Conservation (phyloP, 1,139 yeast genomes). For the Protomyces pachydermus region DNA sequence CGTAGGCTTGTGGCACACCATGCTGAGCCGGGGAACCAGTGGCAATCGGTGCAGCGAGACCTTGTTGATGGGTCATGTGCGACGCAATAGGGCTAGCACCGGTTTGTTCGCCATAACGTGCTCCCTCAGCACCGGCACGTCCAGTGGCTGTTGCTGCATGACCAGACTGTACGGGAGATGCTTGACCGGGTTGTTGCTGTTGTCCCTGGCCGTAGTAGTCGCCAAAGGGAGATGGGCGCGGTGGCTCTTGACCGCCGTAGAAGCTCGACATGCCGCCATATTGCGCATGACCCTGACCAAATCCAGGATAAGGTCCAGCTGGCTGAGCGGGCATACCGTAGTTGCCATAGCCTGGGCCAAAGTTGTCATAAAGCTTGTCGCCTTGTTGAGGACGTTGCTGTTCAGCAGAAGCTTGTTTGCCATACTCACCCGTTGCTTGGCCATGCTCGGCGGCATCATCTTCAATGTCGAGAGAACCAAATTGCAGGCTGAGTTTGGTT, state of each 20-base stretch:
- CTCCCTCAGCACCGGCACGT: not conserved
- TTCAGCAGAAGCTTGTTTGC: not conserved
- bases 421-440: not conserved
- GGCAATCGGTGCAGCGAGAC: constrained; percentile 9
- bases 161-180: not conserved
- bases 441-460: constrained; percentile 13
- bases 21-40: constrained; percentile 16
- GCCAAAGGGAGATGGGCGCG: constrained; percentile 16
- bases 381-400: constrained; percentile 5
- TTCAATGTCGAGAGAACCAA: constrained; percentile 15
- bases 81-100: constrained; percentile 10
- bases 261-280: constrained; percentile 17
- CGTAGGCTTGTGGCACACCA: constrained; percentile 10
- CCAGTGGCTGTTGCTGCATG: not conserved
- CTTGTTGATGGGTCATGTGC: constrained; percentile 2
- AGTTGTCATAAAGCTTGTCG: not conserved
- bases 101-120: constrained; percentile 1
- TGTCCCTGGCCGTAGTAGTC: constrained; percentile 3
- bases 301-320: not conserved
- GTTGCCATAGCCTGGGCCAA: not conserved
- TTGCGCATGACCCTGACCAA: constrained; percentile 16
- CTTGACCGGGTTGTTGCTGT: not conserved
- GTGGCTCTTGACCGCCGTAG: constrained; percentile 14
- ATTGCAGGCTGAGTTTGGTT: constrained; percentile 10
- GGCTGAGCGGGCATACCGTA: not conserved